Percentiles rank a stretch among this genome's conserved stretches.
These are phyloP conservation scores for Aegilops tauschii DNA, from an alignment of 176 grass and related monocot species.

Conservation along the genomic window DNA sequence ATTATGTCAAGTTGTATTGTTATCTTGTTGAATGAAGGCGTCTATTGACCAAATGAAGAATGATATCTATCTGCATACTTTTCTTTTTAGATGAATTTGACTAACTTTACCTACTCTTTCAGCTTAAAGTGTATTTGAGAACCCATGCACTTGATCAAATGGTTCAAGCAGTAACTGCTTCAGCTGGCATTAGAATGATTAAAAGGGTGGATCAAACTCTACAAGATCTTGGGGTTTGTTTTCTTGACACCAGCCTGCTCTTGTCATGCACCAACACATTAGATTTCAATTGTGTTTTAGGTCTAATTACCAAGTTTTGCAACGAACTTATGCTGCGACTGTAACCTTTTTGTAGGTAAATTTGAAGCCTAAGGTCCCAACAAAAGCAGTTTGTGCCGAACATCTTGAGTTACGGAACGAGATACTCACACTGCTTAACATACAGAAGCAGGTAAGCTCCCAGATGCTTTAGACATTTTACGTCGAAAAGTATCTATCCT, in stretches of 20 bases:
- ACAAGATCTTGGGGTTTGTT: slow-evolving; percentile 87
- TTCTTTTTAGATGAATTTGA: slow-evolving; percentile 39
- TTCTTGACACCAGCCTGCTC: slow-evolving; percentile 12
- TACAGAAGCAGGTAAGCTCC: slow-evolving; percentile 89
- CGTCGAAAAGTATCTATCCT: slow-evolving; percentile 1
- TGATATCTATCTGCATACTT: neutral
- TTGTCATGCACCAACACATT: neutral
- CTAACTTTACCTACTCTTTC: slow-evolving; percentile 34
- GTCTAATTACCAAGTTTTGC: neutral
- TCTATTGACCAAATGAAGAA: slow-evolving; percentile 13
- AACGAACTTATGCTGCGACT: neutral
- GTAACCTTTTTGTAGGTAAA: slow-evolving; percentile 63
- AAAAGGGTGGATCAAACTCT: slow-evolving; percentile 92
- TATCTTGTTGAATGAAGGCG: slow-evolving; percentile 4
- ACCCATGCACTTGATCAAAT: slow-evolving; percentile 93
- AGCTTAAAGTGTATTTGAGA: slow-evolving; percentile 94
- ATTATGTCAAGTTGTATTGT: neutral
- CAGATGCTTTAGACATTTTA: slow-evolving; percentile 8
- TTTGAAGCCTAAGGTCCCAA: slow-evolving; percentile 96
- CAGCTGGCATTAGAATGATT: slow-evolving; percentile 84
- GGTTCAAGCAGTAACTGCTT: slow-evolving; percentile 82
- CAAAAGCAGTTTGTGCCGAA: slow-evolving; percentile 92
- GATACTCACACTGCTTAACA: slow-evolving; percentile 95
- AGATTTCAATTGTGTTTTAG: neutral
- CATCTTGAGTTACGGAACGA: slow-evolving; percentile 97